Evolutionary conservation across 139 green algal genomes (phyloP).

Genomic region (Picochlorum sp.): DNA sequence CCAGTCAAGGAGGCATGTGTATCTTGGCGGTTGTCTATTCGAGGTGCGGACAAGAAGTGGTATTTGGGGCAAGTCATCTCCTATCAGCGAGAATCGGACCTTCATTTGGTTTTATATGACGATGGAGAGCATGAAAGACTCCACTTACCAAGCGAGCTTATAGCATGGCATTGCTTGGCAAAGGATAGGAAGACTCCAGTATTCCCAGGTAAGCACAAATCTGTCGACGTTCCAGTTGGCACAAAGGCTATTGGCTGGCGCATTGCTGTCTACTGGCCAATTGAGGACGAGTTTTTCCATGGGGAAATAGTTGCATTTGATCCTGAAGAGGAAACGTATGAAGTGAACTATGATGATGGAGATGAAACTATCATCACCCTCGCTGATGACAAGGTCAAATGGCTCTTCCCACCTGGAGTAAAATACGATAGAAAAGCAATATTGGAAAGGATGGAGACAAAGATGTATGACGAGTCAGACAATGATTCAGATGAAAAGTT

Average conservation of each 20-base stretch:
- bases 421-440: background rate
- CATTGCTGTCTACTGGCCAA: conserved; percentile 53
- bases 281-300: conserved; percentile 40
- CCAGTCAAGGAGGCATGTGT: conserved; percentile 9
- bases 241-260: conserved; percentile 53
- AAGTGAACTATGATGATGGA: conserved; percentile 53
- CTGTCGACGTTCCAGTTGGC: conserved; percentile 11
- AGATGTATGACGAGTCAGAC: background rate
- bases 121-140: conserved; percentile 70
- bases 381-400: conserved; percentile 45
- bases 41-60: conserved; percentile 25
- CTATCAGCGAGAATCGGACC: conserved; percentile 16
- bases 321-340: conserved; percentile 31
- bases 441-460: conserved; percentile 4
- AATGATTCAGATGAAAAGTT: conserved; percentile 20
- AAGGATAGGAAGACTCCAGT: background rate
- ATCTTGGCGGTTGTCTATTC: conserved; percentile 36
- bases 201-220: background rate
- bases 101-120: conserved; percentile 40
- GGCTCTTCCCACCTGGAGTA: conserved; percentile 42
- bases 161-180: conserved; percentile 30
- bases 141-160: conserved; percentile 36
- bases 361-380: conserved; percentile 32
- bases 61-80: conserved; percentile 25
- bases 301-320: conserved; percentile 42